Evolutionary conservation across 805 yeast species (phyloP).

Genomic region (Wickerhamiella azyma): DNA sequence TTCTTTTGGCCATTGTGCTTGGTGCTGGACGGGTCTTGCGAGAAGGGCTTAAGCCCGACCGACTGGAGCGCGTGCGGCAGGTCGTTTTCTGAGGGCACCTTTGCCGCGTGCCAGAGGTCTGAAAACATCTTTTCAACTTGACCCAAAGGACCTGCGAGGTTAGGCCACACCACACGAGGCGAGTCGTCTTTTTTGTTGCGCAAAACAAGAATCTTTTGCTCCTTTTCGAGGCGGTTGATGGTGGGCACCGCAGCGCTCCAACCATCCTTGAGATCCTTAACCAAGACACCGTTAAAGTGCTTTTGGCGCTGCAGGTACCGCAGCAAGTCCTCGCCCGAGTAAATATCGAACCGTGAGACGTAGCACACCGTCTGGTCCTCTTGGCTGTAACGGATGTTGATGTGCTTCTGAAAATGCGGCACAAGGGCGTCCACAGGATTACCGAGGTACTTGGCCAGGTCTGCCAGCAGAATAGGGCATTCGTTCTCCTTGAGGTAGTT

Average conservation of each 20-base stretch:
- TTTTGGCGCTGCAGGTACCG: conserved; percentile 63
- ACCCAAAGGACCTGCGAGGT: conserved; percentile 60
- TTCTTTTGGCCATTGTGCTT: conserved; percentile 43
- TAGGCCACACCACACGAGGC: conserved; percentile 89
- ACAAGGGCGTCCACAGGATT: conserved; percentile 50
- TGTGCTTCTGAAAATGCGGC: conserved; percentile 59
- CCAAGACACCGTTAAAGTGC: conserved; percentile 76
- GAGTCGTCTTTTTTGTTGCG: conserved; percentile 86
- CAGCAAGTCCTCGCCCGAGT: conserved; percentile 63
- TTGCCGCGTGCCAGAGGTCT: conserved; percentile 63
- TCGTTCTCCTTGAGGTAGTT: conserved; percentile 67
- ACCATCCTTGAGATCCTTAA: conserved; percentile 73
- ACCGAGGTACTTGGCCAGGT: conserved; percentile 53
- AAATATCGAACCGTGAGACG: conserved; percentile 77
- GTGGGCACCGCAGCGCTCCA: conserved; percentile 85
- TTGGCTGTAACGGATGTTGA: conserved; percentile 58
- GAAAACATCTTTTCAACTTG: conserved; percentile 70
- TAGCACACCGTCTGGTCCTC: conserved; percentile 60
- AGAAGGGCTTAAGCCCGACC: conserved; percentile 88
- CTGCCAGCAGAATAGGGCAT: conserved; percentile 50
- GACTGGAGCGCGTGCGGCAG: conserved; percentile 65
- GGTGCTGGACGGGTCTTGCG: conserved; percentile 92
- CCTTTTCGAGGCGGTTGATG: conserved; percentile 62
- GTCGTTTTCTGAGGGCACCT: conserved; percentile 69
- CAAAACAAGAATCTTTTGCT: conserved; percentile 64